phyloP scores from a whole-genome alignment of 2,329 filamentous ascomycete genomes.

The Calonectria ilicicola region DNA sequence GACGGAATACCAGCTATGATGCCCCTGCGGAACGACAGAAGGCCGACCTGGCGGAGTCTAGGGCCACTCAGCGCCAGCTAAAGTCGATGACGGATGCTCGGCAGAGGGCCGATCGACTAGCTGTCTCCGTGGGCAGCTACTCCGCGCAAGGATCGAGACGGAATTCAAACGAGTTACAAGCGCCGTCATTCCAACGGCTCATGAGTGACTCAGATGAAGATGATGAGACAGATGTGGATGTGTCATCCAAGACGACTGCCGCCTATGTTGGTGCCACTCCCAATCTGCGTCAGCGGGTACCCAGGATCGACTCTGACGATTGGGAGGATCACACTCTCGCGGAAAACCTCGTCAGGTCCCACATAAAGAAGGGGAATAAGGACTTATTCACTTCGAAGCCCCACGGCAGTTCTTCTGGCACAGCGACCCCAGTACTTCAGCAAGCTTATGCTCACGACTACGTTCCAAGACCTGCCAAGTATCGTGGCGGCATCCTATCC shows the following conservation, averaged over 20 bases:
- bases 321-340: conserved; percentile 44
- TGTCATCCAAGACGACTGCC: conserved; percentile 26
- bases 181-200: conserved; percentile 48
- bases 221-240: conserved; percentile 37
- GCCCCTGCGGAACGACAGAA: conserved; percentile 53
- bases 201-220: conserved; percentile 47
- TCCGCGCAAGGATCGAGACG: conserved; percentile 52
- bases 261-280: conserved; percentile 35
- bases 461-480: conserved; percentile 74
- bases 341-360: conserved; percentile 51
- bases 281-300: conserved; percentile 37
- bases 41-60: conserved; percentile 54
- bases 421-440: conserved; percentile 54
- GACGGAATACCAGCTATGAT: conserved; percentile 58
- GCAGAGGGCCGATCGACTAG: conserved; percentile 53
- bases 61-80: conserved; percentile 51
- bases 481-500: conserved; percentile 79
- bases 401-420: conserved; percentile 47
- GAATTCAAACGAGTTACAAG: conserved; percentile 47
- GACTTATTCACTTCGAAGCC: conserved; percentile 47
- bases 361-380: conserved; percentile 45
- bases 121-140: conserved; percentile 53
- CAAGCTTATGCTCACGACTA: conserved; percentile 67
- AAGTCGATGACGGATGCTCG: conserved; percentile 55
- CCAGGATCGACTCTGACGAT: conserved; percentile 31